Evolutionary conservation across 495 filamentous ascomycete species (phyloP), one percentile per base, ranked within the genome.

Genomic region (Penicillium odoratum): DNA sequence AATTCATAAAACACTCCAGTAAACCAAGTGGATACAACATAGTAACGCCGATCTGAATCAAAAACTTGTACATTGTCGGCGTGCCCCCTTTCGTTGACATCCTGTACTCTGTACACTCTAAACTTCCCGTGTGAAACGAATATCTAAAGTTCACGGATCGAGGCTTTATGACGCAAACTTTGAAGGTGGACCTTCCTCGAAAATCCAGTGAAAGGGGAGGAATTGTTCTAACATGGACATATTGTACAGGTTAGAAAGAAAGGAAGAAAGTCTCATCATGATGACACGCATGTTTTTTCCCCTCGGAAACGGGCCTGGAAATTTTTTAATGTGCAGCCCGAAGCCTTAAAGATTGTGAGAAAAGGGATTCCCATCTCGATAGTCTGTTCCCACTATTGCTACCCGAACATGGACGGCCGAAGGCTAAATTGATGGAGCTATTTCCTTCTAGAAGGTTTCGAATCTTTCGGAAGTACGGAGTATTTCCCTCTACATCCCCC

Each of bases 41-140:
- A 53, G 62, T 49, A 36, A 57, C 53, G 71, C 61, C 67, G 73
- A 75, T 75, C 72, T 71, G 66, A 71, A 71, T 64, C 58, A 55
- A 44, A 64, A 55, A 57, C 33, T 51, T 43, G 30, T 30, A 43
- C 34, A 15, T 13, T 5, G 10, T 13, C 16, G 40, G 29, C 42
- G 29, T 40, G 49, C 50, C n/a, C 9, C 47, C 33, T 48, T 42
- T 44, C 31, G 29, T 34, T 25, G 11, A 34, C 38, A 51, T 3
- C 36, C 29, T 21, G 21, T 21, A 21, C 21, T 34, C 48, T 36
- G 33, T 6, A 33, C 30, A 33, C 30, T 7, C 30, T 36, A 11
- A 8, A 36, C 33, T 10, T 36, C 33, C 7, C 33, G 49, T 47
- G 54, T 60, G 61, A 64, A 64, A 64, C 61, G 42, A 43, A 15